Conservation (phyloP, 371 early-diverging fungal genomes). For the Aphelidium insulamus region DNA sequence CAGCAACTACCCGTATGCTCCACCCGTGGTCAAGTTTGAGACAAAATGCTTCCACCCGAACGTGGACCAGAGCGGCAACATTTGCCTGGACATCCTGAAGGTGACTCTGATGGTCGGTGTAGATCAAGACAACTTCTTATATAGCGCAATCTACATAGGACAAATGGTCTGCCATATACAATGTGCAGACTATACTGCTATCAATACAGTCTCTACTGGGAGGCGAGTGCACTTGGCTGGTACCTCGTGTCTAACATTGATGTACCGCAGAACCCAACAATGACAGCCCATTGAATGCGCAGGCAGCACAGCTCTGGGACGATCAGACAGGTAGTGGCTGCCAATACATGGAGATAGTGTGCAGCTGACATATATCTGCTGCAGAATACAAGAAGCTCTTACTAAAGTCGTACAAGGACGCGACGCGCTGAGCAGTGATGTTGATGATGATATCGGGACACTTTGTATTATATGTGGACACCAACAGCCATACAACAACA, state of each 20-base stretch:
- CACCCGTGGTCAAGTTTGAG: slow-evolving; percentile 31
- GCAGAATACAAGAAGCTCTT: too few species aligned
- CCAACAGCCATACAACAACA: too few species aligned
- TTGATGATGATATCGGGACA: too few species aligned
- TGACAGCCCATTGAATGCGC: slow-evolving; percentile 29
- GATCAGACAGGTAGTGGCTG: slow-evolving; percentile 14
- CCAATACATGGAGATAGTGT: too few species aligned
- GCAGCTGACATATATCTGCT: too few species aligned
- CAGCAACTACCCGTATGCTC: slow-evolving; percentile 28
- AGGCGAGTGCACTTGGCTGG: slow-evolving; percentile 9
- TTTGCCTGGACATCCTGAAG: slow-evolving; percentile 43
- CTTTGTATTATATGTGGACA: too few species aligned
- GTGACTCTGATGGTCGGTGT: slow-evolving; percentile 4
- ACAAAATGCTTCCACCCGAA: slow-evolving; percentile 42
- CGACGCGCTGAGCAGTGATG: too few species aligned
- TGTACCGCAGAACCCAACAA: slow-evolving; percentile 28
- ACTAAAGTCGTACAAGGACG: too few species aligned
- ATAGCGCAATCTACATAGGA: slow-evolving; percentile 12
- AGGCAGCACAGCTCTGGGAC: slow-evolving; percentile 33
- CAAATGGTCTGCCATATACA: slow-evolving; percentile 46
- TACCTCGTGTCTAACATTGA: slow-evolving; percentile 1
- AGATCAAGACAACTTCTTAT: neutral
- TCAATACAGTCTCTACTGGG: slow-evolving; percentile 37
- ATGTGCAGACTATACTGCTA: slow-evolving; percentile 34
- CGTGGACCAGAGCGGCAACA: slow-evolving; percentile 31